Base-by-base conservation (phyloP, 306 rosid species). In the Adenanthera pavonina region DNA sequence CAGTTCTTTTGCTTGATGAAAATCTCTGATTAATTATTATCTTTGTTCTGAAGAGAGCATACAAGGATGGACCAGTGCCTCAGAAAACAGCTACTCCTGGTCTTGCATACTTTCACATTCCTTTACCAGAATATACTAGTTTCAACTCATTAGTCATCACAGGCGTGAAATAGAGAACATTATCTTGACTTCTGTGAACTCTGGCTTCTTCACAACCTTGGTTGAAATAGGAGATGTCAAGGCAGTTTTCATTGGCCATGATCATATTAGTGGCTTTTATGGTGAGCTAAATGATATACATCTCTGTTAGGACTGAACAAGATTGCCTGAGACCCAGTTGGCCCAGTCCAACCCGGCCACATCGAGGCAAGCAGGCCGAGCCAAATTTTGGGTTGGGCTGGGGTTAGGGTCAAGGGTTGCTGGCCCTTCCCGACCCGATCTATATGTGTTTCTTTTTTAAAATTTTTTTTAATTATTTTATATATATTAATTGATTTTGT, bases 151-250 rank as follows among this genome's bases (percentile, higher is more conserved):
- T 93, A 65, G 89, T 90, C 88, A 80, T 82, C 84, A 95, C 91
- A 1, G 97, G 99, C 20, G 94, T 79, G 82, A 89, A 69, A 79
- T 90, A 78, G 94, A 90, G 86, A 88, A 86, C 80, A 92, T 93
- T 59, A 89, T 96, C 83, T 95, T 98, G 8, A 87, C 99, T 72
- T 77, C 90, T n/a, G 93, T 90, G 85, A 95, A 95, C 78, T 93
- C 97, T 19, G 98, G 99, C 69, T 95, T 95, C 90, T 93, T 93
- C 89, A 79, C 96, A 34, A 83, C 99, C 78, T 83, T 95, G 90
- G 92, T 95, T 34, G 86, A 57, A 84, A 92, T 96, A 15, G 92
- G 97, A 33, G 99, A 95, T 74, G 99, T 93, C 78, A 93, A 92
- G 87, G 99, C 97, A 14, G 98, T 85, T 67, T 95, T 92, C 87